Base-by-base conservation (phyloP, 805 yeast genomes). In the Candida tallmaniae region DNA sequence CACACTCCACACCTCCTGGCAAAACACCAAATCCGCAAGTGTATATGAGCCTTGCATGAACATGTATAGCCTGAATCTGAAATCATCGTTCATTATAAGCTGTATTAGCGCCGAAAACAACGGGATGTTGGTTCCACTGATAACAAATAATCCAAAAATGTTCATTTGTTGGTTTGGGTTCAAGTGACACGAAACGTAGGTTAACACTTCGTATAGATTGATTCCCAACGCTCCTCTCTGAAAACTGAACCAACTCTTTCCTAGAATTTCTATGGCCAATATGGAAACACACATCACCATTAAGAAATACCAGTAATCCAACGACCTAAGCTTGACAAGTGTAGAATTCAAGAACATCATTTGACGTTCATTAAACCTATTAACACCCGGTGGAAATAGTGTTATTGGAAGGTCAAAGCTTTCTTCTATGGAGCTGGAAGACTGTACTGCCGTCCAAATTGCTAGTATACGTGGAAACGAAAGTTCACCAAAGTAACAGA, bases 221-320 rank as follows among this genome's bases (percentile, higher is more conserved):
- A 49, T 47, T 3, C 66, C 68, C 19, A 42, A 36, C 52, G 45
- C 7, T 25, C 32, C 14, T 40, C 26, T 37, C 8, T 38, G 34
- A 14, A 40, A 31, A n/a, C 45, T 38, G 3, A 49, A 31, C 22
- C 40, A 40, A 29, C 48, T 41, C 27, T 35, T 40, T 5, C 46
- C 50, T 13, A 45, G 30, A 4, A 54, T 41, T 3, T 43, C 50
- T 2, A 44, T 28, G 1, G 38, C 36, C 8, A 62, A 35, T 5
- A 62, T 48, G 3, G 61, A 43, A 1, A 40, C 14, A 13, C 56
- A 49, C 1, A 61, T 47, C 31, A 56, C 51, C 4, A 47, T 11
- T 7, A 60, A 23, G 29, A 50, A 56, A 40, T 60, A 60, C 5
- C 56, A 36, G 39, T 48, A 65, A 44, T 65, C 70, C 15, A 48